Base-by-base conservation (phyloP, 148 eudicot species). In the Drosera capensis region DNA sequence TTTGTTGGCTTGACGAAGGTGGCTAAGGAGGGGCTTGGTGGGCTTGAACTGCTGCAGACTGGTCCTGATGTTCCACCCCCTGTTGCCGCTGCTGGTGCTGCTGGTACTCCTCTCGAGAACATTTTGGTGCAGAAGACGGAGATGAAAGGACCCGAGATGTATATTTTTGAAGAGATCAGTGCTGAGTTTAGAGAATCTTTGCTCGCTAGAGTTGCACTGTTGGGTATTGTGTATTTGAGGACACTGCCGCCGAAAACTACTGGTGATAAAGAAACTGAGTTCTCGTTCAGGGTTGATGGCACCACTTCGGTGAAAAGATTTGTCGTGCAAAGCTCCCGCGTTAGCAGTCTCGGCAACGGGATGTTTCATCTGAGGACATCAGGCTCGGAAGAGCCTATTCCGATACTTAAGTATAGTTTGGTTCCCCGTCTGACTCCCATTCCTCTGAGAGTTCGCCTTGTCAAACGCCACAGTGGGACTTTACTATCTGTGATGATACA, bases 71-170 rank as follows among this genome's bases (percentile, higher is more conserved):
- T 77, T 58, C 74, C 73, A 7, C 70, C 71, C 4, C 45, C 75
- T 1, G 44, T 44, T 51, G 50, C 56, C 25, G 67, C 57, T 36
- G 52, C 71, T 41, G 61, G 51, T 40, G 85, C 63, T 13, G 68
- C 65, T 21, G 78, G 52, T 13, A 69, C 77, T 22, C 71, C 74
- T 19, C 81, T 88, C 55, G 94, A 82, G 52, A 71, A 74, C 56
- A 55, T 76, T 11, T 57, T 88, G 66, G 86, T 77, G 54, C 73
- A 64, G 41, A 74, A 80, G 62, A 63, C 79, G 15, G 93, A 73
- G 53, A 82, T 87, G 96, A 87, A 82, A 59, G 96, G 74, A 21
- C 94, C 96, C 20, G 94, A 88, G 60, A 79, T 88, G 86, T 68
- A 68, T 43, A 64, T 88, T 36, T 64, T 44, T 8, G 96, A 88